Conservation (phyloP, 306 rosid genomes). For the Sesbania bispinosa region DNA sequence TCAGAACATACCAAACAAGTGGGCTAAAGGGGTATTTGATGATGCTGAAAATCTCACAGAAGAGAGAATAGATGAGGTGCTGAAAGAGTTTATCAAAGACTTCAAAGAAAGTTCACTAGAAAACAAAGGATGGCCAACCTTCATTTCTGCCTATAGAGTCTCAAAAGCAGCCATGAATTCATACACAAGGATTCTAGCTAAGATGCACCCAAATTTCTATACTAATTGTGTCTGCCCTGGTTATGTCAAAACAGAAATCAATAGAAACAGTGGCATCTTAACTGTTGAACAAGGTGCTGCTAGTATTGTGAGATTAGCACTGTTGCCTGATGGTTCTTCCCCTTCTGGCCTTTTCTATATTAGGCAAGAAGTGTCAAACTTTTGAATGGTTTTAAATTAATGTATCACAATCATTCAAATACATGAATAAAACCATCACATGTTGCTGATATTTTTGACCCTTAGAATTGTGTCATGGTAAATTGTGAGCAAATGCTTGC, state of each 20-base stretch:
- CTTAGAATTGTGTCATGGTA: not conserved
- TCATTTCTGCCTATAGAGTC: not conserved
- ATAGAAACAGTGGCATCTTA: not conserved
- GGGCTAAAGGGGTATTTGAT: slow-evolving; percentile 35
- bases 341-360: slow-evolving; percentile 26
- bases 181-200: slow-evolving; percentile 40
- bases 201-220: slow-evolving; percentile 14
- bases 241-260: slow-evolving; percentile 33
- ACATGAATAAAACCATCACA: not conserved
- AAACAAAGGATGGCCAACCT: slow-evolving; percentile 33
- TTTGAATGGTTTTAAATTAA: not conserved
- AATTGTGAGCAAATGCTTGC: not conserved
- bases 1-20: slow-evolving; percentile 9
- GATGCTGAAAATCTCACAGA: slow-evolving; percentile 30
- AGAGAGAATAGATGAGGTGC: slow-evolving; percentile 29
- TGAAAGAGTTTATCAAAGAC: slow-evolving; percentile 31
- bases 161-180: slow-evolving; percentile 40
- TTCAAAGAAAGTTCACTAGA: slow-evolving; percentile 24
- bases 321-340: slow-evolving; percentile 7
- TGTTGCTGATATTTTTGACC: not conserved
- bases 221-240: slow-evolving; percentile 38
- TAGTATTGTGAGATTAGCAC: slow-evolving; percentile 10
- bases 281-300: slow-evolving; percentile 30
- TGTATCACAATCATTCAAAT: not conserved
- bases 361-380: not conserved